Evolutionary conservation across 2,329 filamentous ascomycete species (phyloP), one percentile per base, ranked within the genome.

Genomic region (Xylaria sp.): DNA sequence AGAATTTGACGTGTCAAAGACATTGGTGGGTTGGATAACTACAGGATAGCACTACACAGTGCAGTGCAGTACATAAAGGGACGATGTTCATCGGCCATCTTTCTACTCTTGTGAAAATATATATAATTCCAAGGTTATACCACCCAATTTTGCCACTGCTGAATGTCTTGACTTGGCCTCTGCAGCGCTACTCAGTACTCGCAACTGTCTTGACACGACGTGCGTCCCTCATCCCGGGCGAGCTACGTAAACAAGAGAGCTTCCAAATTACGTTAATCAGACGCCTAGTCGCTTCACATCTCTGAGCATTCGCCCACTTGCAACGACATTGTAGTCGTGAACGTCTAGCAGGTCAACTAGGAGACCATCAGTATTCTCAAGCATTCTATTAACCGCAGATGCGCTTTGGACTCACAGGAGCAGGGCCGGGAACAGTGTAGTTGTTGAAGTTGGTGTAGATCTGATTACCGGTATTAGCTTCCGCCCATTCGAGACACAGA

Each of bases 401-500:
- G 4, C 11, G 23, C n/a, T 7, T 9, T 17, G 12, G 15, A 66
- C 66, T 67, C 55, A 68, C 66, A 33, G 61, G 56, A 25, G 54
- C 55, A 21, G 67, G 67, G 46, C 67, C 67, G 9, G 67, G 67
- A 8, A 65, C 65, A n/a, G 60, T 64, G 58, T 69, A 69, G 58
- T 42, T 69, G 19, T 45, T 65, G 57, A 69, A 69, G 45, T 58
- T 50, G 53, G 15, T 51, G 57, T 69, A 69, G 42, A 69, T 69
- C 66, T 68, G 12, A 19, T 9, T 21, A 21, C 11, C n/a, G 4
- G 17, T 28, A 33, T 64, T 2, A 64, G 51, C 19, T 17, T 35
- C 40, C 28, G 33, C 21, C 3, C 21, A 38, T 19, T 1, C 8
- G 31, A 53, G 5, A 12, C 15, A 8, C 35, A 57, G 3, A 12